Conservation (phyloP, 306 rosid genomes). For the Lathyrus tuberosus region DNA sequence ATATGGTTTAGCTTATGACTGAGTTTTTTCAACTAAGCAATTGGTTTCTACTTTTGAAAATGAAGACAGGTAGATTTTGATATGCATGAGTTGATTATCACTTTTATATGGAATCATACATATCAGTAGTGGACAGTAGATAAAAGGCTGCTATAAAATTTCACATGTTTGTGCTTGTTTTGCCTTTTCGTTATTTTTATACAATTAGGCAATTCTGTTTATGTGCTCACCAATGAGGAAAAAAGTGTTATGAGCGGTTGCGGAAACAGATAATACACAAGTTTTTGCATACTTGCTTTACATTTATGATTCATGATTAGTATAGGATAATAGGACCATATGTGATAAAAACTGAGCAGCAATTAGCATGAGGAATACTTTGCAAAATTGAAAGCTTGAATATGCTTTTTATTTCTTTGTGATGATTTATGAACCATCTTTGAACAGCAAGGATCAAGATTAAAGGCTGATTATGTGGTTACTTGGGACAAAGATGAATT, state of each 20-base stretch:
- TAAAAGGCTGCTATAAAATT: no score
- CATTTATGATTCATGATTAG: not conserved
- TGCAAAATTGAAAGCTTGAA: conserved; percentile 27
- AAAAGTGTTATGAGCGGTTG: not conserved
- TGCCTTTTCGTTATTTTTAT: no score
- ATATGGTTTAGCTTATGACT: not conserved
- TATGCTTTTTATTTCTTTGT: not conserved
- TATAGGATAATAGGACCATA: not conserved
- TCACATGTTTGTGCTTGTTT: no score
- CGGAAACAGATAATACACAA: conserved; percentile 19
- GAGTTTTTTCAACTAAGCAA: not conserved
- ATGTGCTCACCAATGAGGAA: no score
- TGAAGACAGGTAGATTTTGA: no score
- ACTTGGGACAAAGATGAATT: conserved; percentile 77
- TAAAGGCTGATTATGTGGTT: conserved; percentile 84
- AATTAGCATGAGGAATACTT: not conserved
- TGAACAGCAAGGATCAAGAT: conserved; percentile 78
- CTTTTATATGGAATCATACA: no score
- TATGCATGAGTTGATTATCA: no score
- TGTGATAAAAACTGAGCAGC: conserved; percentile 2
- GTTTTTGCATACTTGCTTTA: not conserved
- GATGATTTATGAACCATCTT: conserved; percentile 26
- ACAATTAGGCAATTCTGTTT: no score
- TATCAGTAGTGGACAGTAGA: no score
- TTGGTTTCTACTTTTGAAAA: not conserved